Base-by-base conservation (phyloP, 306 rosid species). In the Arachis hypogaea region DNA sequence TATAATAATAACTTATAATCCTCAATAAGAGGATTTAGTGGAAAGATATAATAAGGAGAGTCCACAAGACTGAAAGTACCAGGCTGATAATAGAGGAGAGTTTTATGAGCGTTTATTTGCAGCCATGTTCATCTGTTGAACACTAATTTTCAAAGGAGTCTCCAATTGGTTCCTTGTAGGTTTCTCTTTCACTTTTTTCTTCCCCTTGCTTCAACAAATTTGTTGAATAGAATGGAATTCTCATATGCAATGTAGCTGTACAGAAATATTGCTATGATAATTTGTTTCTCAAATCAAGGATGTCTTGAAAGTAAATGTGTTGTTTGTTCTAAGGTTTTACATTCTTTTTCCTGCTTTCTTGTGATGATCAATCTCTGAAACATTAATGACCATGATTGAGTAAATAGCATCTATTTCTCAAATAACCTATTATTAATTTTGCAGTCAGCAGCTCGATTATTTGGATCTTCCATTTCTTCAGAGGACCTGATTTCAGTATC, bases 381-480 rank as follows among this genome's bases (percentile, higher is more conserved):
- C 42, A 36, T 16, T 40, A 58, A 33, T 59, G 38, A 16, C 42
- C 73, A 47, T 63, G 46, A 63, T 70, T 57, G 70, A 45, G 63
- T 12, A 46, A 43, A 62, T 43, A 30, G 59, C 62, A 63, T 71
- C 42, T 64, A 46, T 36, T 71, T 62, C 11, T 57, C 63, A 54
- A 56, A 74, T 56, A 51, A 61, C 66, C 5, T 49, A 38, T 57
- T 60, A 59, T 80, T 57, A 57, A 70, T 50, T 36, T 61, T 84
- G 78, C 91, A 91, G 98, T 93, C 98, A 18, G 92, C 98, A 16
- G 96, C 98, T 16, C 94, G 96, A 78, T 86, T 93, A 68, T 91
- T 88, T 84, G 98, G 98, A 72, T 93, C 96, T 75, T 81, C 93
- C 40, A 86, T 89, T 74, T 85, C 95, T 82, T 85, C 90, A 8